phyloP scores from a whole-genome alignment of 345 rosid genomes.

The Hibiscus mutabilis region DNA sequence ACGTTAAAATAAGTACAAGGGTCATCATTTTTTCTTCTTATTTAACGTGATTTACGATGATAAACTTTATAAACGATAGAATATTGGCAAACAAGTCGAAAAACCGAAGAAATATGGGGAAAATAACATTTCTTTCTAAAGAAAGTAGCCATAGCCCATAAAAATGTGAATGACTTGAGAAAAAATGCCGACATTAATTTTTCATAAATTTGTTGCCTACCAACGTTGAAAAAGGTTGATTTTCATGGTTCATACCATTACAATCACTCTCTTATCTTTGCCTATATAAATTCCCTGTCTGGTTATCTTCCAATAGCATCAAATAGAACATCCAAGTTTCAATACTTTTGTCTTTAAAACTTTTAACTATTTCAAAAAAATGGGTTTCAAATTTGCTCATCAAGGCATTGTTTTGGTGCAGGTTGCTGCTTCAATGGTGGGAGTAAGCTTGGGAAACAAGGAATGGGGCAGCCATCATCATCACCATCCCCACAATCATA shows the following conservation, averaged over 20 bases:
- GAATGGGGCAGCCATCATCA: conserved; percentile 8
- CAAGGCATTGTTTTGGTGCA: background rate
- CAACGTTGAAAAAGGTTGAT: background rate
- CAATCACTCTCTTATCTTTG: background rate
- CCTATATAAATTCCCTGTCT: background rate
- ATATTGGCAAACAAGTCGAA: too few relatives aligned
- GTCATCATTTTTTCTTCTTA: background rate
- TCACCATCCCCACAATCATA: background rate
- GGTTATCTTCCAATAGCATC: background rate
- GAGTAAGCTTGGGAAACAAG: conserved; percentile 9
- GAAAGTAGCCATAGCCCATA: background rate
- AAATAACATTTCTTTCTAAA: too few relatives aligned
- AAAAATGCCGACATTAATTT: background rate
- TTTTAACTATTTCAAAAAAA: background rate
- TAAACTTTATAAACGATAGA: too few relatives aligned
- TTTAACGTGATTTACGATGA: too few relatives aligned
- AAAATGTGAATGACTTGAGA: background rate
- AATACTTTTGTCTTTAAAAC: background rate
- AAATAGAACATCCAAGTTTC: background rate
- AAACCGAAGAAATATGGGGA: too few relatives aligned
- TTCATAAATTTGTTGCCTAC: background rate
- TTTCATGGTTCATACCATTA: background rate
- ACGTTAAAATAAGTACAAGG: too few relatives aligned
- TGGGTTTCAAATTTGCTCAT: background rate
- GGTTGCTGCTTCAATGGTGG: background rate